Base-by-base conservation (phyloP, 306 rosid genomes). In the Lithocarpus polystachyus region DNA sequence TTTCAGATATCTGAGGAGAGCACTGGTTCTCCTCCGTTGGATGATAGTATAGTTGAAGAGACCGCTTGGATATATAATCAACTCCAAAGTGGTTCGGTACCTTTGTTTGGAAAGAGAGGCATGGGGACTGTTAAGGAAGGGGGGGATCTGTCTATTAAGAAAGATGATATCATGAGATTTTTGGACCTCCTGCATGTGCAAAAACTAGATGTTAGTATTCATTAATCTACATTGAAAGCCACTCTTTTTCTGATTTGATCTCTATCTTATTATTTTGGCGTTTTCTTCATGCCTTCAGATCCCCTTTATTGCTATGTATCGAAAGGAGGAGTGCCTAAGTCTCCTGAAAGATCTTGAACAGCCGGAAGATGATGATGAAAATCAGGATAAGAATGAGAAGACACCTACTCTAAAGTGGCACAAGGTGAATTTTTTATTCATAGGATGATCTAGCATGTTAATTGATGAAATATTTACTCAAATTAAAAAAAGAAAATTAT, bases 321-420 rank as follows among this genome's bases (percentile, higher is more conserved):
- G 99, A 83, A 95, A 92, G 82, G 99, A 95, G 86, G 98, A 95
- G 64, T 89, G 94, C 82, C 85, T 76, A 69, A 95, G 99, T 88
- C 75, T 95, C 70, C 83, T 92, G 84, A 91, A 90, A 85, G 95
- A 91, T 83, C 86, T 82, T 33, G 92, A 92, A 60, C 85, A 64
- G 35, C 79, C 79, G 64, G 92, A 85, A 24, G 79, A 72, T 77
- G 89, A 77, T 67, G 81, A 85, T 72, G 93, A 87, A 68, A 86
- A 76, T 87, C 86, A 81, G 85, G 90, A 92, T 84, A 87, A 83
- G 76, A 81, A 79, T 77, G 92, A 89, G 75, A 90, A 59, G 80
- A 20, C 89, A 31, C 91, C 99, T 37, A 56, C 87, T 22, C 79
- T 95, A 23, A 95, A 88, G 86, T 92, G 98, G 97, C 99, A 95